Evolutionary conservation across 768 basidiomycete species (phyloP), one percentile per base, ranked within the genome.

Genomic region (Collybiopsis confluens): DNA sequence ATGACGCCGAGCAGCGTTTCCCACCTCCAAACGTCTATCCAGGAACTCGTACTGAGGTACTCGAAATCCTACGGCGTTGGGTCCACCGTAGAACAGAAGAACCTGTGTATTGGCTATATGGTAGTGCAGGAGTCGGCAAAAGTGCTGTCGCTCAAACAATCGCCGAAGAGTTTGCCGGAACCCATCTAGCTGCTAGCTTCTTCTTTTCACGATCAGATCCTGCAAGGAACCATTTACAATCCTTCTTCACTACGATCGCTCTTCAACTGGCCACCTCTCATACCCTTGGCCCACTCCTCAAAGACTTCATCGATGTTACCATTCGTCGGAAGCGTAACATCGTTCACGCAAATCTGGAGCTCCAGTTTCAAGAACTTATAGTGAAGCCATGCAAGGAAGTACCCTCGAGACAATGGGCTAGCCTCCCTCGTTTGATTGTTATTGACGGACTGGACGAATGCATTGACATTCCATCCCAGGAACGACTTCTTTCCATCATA

Each of bases 401-500:
- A 10, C 2, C 27, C 11, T 4, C 42, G 8, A 20, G 21, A 27
- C 8, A 10, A 5, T 43, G 51, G 40, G 30, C 11, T 8, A 23
- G 56, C 62, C n/a, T 44, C 55, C 38, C 67, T 5, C 59, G 66
- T 24, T 47, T 71, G 16, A 33, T 72, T 9, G 48, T 72, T n/a
- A 68, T 71, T 48, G 70, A 71, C 27, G 68, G 67, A 2, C 58
- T 71, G 1, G 71, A 71, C 38, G 71, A 71, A 54, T 72, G 70
- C 21, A 59, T 56, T 13, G 58, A 59, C 16, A 58, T 62, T 3
- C 20, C 38, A 4, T 52, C 58, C 7, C 62, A 69, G 15, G 59
- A 64, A 21, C 65, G 62, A n/a, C 59, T 71, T 16, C 54, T 71
- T 21, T 56, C 23, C n/a, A 43, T 69, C 3, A 49, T 71, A n/a